Evolutionary conservation across 768 basidiomycete species (phyloP).

Genomic region (Solioccasus polychromus): DNA sequence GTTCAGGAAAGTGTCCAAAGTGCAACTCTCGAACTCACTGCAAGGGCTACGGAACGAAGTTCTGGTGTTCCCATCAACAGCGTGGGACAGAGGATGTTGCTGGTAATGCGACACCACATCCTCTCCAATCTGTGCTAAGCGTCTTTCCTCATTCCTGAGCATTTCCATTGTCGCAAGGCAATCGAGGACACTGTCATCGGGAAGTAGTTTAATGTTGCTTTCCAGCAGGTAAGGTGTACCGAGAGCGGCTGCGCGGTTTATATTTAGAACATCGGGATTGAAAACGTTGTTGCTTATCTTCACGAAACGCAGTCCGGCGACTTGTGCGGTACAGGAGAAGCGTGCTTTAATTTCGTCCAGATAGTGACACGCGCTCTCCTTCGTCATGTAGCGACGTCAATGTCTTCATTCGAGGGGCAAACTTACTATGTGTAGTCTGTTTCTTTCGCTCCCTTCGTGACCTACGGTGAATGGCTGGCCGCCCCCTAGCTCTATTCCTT

Average conservation of each 20-base stretch:
- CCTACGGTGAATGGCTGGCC: conserved; percentile 64
- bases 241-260: conserved; percentile 40
- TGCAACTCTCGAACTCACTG: conserved; percentile 34
- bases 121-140: conserved; percentile 34
- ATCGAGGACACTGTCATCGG: conserved; percentile 25
- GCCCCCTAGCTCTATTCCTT: conserved; percentile 57
- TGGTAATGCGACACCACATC: conserved; percentile 38
- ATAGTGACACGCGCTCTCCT: conserved; percentile 47
- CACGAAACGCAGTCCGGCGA: conserved; percentile 6
- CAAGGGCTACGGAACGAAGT: conserved; percentile 51
- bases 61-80: conserved; percentile 50
- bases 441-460: conserved; percentile 53
- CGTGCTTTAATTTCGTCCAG: conserved; percentile 35
- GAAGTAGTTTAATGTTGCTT: conserved; percentile 48
- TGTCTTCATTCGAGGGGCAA: neutral
- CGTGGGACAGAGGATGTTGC: conserved; percentile 46
- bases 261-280: neutral
- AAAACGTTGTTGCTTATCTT: neutral
- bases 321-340: neutral
- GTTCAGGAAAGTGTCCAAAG: conserved; percentile 17
- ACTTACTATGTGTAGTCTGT: conserved; percentile 57
- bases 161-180: conserved; percentile 36
- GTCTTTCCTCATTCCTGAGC: conserved; percentile 39
- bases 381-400: neutral
- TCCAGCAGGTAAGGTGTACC: conserved; percentile 48